Evolutionary conservation across 78 protist genomes (phyloP), one percentile per base, ranked within the genome.

Genomic region (Dictyostelium citrinum): DNA sequence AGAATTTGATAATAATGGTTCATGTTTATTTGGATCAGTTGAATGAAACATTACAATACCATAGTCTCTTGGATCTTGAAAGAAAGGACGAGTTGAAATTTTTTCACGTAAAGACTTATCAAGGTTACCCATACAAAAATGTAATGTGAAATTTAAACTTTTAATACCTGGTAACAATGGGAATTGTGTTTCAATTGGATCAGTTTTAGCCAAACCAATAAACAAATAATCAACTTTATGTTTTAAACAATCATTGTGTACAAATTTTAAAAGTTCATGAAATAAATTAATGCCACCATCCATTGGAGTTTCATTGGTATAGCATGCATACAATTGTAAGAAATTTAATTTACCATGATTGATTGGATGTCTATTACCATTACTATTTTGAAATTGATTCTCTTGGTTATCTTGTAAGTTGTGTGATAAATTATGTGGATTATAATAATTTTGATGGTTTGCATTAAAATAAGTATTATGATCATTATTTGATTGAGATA

Each of bases 141-240:
- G 72, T 0, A 86, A 6, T 9, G 58, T 35, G 45, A 86, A 86
- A 10, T n/a, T 12, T 45, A 86, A 61, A 76, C 84, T 76, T 64
- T 86, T 86, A 16, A 86, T 46, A 37, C 92, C 92, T 7, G 92
- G 84, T 76, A 77, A 45, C n/a, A 86, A 86, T 41, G 92, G 92
- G 33, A 86, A 86, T 27, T 77, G 67, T 41, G 14, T 24, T 29
- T 86, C 92, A 31, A 61, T 74, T 41, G 92, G 92, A 64, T 86
- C 92, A 43, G 92, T 77, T 77, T 86, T 86, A 14, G 92, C 51
- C n/a, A 86, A 77, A 49, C 92, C 92, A 64, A 74, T 74, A 45
- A 86, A 86, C 35, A 86, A 86, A 33, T 77, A 86, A 14, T 86
- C 92, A 76, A 86, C 43, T 1, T 76, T 76, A 12, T 31, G 37